phyloP scores from a whole-genome alignment of 2,329 filamentous ascomycete species.

The Metarhizium anisopliae region DNA sequence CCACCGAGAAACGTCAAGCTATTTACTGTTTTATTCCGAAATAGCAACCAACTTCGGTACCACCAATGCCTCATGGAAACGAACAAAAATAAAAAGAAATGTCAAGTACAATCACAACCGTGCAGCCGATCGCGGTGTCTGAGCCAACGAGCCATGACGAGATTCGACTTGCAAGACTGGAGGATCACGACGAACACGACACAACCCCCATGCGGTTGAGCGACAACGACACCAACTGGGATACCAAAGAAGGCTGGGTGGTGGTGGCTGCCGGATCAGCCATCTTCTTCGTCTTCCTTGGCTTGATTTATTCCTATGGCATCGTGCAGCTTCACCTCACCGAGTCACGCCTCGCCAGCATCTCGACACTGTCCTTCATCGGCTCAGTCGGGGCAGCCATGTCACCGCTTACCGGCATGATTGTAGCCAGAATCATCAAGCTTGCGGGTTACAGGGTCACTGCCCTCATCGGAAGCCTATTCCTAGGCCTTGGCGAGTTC shows the following conservation, averaged over 20 bases:
- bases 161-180: neutral
- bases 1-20: too few relatives aligned
- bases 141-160: neutral
- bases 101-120: neutral
- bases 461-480: constrained; percentile 12
- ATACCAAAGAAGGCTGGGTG: neutral
- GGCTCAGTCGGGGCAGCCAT: constrained; percentile 12
- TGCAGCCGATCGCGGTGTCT: neutral
- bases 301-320: constrained; percentile 22
- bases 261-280: neutral
- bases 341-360: constrained; percentile 12
- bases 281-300: constrained; percentile 18
- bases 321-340: constrained; percentile 20
- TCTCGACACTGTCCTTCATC: constrained; percentile 20
- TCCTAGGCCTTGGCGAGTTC: constrained; percentile 22
- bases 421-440: constrained; percentile 15
- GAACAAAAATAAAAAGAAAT: neutral
- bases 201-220: neutral
- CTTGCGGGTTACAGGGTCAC: constrained; percentile 16
- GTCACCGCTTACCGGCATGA: constrained; percentile 12
- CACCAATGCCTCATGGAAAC: neutral
- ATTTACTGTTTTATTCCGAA: too few relatives aligned
- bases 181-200: neutral
- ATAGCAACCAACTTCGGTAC: too few relatives aligned
- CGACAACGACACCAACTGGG: neutral